These are phyloP conservation scores for Thraustochytrium striatum DNA, from an alignment of 352 stramenopile species.

Conservation along the genomic window DNA sequence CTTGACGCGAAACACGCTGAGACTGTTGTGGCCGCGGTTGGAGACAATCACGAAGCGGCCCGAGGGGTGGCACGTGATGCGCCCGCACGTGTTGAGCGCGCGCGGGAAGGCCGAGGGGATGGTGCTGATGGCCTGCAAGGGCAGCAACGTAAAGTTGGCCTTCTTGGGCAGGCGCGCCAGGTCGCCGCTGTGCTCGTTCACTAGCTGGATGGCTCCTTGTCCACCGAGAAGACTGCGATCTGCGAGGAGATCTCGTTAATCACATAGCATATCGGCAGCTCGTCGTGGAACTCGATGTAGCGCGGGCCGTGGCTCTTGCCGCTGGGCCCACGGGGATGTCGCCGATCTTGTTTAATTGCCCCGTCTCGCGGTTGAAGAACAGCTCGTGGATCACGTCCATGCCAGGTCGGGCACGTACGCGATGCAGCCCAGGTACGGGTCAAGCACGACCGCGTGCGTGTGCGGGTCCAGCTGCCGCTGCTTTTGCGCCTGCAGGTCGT, in stretches of 20 bases:
- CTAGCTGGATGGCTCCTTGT: constrained; percentile 60
- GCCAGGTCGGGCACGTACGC: constrained; percentile 66
- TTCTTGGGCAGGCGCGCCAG: background rate
- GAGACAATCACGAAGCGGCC: constrained; percentile 70
- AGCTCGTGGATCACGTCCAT: constrained; percentile 70
- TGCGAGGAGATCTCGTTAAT: constrained; percentile 71
- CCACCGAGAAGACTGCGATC: constrained; percentile 65
- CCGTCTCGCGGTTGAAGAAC: constrained; percentile 62
- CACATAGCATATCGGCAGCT: constrained; percentile 66
- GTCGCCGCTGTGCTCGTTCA: constrained; percentile 56
- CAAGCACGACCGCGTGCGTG: constrained; percentile 70
- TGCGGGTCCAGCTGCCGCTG: constrained; percentile 70
- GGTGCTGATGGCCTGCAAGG: constrained; percentile 69
- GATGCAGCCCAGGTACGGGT: constrained; percentile 67
- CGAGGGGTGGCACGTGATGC: constrained; percentile 67
- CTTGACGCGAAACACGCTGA: constrained; percentile 66
- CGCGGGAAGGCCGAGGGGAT: constrained; percentile 67
- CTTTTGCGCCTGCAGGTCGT: constrained; percentile 57
- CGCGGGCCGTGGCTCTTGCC: constrained; percentile 65
- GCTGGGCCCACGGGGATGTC: constrained; percentile 62
- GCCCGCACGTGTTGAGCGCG: constrained; percentile 71
- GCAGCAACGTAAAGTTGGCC: constrained; percentile 55
- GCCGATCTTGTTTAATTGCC: constrained; percentile 58
- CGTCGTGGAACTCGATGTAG: constrained; percentile 71
- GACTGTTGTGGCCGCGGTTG: constrained; percentile 70